Evolutionary conservation across 495 filamentous ascomycete species (phyloP).

Genomic region (Parathielavia appendiculata): DNA sequence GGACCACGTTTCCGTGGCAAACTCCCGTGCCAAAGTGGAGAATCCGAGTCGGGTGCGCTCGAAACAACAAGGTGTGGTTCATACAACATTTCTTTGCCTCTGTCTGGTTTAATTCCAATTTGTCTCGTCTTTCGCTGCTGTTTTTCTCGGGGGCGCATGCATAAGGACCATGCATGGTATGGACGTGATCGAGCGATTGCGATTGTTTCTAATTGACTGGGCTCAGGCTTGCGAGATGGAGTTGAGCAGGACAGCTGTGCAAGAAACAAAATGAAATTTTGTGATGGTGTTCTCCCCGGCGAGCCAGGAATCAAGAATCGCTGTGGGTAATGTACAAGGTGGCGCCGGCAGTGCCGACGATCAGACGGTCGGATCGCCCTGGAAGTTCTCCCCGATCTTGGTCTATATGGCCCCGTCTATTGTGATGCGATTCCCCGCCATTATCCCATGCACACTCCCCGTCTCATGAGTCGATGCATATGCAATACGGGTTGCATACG

Average conservation of each 20-base stretch:
- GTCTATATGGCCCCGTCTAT: slow-evolving; percentile 38
- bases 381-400: slow-evolving; percentile 35
- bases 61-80: not conserved
- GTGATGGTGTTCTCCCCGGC: slow-evolving; percentile 26
- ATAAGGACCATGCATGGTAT: not conserved
- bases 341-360: slow-evolving; percentile 26
- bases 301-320: slow-evolving; percentile 24
- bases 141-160: not conserved
- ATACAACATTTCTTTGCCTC: not conserved
- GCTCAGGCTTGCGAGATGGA: not conserved
- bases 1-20: slow-evolving; percentile 1
- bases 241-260: not conserved
- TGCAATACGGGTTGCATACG: slow-evolving; percentile 20
- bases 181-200: not conserved
- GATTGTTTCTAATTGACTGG: not conserved
- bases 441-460: slow-evolving; percentile 32
- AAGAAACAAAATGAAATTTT: slow-evolving; percentile 28
- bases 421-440: slow-evolving; percentile 33
- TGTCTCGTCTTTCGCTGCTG: not conserved
- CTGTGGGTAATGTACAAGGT: slow-evolving; percentile 31
- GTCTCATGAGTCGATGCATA: slow-evolving; percentile 24
- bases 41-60: not conserved
- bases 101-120: not conserved
- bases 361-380: slow-evolving; percentile 27
- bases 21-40: slow-evolving; percentile 11